Evolutionary conservation across 2,329 filamentous ascomycete genomes (phyloP).

Genomic region (Paramyrothecium roridum): DNA sequence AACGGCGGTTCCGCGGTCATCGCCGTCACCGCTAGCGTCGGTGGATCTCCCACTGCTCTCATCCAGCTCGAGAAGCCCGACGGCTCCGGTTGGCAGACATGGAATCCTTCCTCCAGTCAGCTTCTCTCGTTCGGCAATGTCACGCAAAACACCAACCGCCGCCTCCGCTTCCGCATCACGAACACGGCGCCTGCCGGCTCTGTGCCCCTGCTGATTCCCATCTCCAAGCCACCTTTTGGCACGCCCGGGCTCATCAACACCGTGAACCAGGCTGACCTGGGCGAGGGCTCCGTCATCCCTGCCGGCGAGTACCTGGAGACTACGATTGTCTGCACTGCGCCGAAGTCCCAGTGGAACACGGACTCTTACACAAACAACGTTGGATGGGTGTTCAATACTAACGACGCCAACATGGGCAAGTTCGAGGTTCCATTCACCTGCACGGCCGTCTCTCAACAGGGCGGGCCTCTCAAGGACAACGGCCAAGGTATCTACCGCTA

Average conservation of each 20-base stretch:
- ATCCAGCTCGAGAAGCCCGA: conserved; percentile 3
- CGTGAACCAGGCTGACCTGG: conserved; percentile 1
- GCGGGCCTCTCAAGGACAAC: neutral
- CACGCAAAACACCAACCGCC: neutral
- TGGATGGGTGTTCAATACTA: neutral
- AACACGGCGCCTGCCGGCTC: conserved; percentile 1
- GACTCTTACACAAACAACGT: neutral
- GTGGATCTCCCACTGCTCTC: neutral
- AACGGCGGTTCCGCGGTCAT: neutral
- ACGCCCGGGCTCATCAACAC: neutral
- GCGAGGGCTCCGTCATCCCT: neutral
- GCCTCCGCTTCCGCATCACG: conserved; percentile 1
- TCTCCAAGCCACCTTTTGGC: conserved; percentile 2
- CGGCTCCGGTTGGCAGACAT: conserved; percentile 1
- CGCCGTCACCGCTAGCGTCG: neutral
- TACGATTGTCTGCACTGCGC: neutral
- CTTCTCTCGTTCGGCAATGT: neutral
- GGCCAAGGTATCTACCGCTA: conserved; percentile 1
- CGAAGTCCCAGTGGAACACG: conserved; percentile 1
- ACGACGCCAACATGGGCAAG: neutral
- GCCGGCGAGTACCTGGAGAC: neutral
- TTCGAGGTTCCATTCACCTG: conserved; percentile 2
- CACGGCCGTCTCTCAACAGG: conserved; percentile 1
- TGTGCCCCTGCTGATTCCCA: conserved; percentile 1
- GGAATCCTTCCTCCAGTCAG: neutral